Evolutionary conservation across 257 asterid species (phyloP).

Genomic region (Perilla frutescens): DNA sequence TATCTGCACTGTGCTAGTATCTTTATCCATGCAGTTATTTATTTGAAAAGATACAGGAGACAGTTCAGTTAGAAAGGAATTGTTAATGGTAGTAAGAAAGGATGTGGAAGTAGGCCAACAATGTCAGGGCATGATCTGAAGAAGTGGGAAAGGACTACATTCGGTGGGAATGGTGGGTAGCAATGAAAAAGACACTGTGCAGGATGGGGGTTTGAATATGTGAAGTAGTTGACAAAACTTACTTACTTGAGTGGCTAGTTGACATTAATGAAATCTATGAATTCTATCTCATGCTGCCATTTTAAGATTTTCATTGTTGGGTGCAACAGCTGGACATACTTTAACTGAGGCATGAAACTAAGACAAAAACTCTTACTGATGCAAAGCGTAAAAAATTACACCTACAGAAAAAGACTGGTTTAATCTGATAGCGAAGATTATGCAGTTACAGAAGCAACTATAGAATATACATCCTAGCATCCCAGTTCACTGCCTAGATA

Average conservation of each 20-base stretch:
- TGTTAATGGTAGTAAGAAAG: background rate
- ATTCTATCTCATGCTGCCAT: slow-evolving; percentile 19
- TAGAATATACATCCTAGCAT: background rate
- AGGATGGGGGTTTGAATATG: background rate
- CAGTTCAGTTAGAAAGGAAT: background rate
- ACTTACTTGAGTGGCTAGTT: background rate
- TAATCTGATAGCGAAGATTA: background rate
- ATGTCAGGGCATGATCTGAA: background rate
- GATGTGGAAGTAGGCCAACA: slow-evolving; percentile 1
- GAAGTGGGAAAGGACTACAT: background rate
- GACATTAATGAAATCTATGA: slow-evolving; percentile 7
- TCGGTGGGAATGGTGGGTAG: background rate
- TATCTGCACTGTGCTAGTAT: background rate
- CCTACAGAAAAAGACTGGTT: slow-evolving; percentile 7
- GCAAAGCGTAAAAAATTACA: background rate
- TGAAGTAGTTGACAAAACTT: background rate
- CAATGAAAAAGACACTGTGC: background rate
- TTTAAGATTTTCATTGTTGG: background rate
- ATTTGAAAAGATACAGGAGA: slow-evolving; percentile 5
- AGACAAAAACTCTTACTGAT: background rate
- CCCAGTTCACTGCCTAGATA: background rate
- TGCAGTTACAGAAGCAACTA: slow-evolving; percentile 2
- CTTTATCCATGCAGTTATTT: background rate
- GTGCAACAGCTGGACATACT: background rate
- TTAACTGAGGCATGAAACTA: no score